A percentile compares a stretch with the other conserved stretches of the same genome.
phyloP scores from a whole-genome alignment of 1,284 basidiomycete genomes.

The Ganoderma leucocontextum region DNA sequence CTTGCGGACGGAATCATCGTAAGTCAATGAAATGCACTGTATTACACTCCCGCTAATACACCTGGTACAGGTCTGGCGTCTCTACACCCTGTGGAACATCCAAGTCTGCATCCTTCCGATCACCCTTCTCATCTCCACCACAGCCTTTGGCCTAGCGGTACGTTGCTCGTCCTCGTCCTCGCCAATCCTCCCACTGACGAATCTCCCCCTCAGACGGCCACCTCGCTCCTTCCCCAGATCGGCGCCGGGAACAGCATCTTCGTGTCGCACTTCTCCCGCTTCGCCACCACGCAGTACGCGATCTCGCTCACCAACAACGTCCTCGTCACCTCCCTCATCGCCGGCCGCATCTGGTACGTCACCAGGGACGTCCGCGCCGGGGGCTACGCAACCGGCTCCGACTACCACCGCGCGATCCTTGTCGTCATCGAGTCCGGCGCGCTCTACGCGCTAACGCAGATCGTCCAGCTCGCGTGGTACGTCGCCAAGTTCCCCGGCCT shows the following conservation, averaged over 20 bases:
- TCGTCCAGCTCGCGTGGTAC: slow-evolving; percentile 16
- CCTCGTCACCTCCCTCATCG: slow-evolving; percentile 15
- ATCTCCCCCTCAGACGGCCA: not conserved
- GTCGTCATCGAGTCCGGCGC: slow-evolving; percentile 17
- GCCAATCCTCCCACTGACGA: not conserved
- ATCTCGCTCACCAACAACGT: slow-evolving; percentile 3
- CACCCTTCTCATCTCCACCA: not conserved
- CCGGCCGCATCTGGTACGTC: slow-evolving; percentile 16
- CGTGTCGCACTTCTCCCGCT: not conserved
- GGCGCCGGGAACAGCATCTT: slow-evolving; percentile 8
- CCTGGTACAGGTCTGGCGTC: not conserved
- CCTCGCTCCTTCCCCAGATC: slow-evolving; percentile 2
- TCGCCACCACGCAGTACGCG: not conserved
- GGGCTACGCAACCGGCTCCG: slow-evolving; percentile 2
- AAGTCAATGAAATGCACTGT: not conserved
- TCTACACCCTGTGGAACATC: slow-evolving; percentile 8
- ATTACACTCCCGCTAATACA: not conserved
- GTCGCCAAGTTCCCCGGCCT: slow-evolving; percentile 13
- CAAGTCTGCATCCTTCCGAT: slow-evolving; percentile 6
- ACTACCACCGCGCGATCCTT: slow-evolving; percentile 15
- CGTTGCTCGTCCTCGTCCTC: not conserved
- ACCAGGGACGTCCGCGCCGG: slow-evolving; percentile 4
- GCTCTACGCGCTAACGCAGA: slow-evolving; percentile 17
- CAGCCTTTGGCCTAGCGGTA: not conserved
- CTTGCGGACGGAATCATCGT: not conserved